A percentile compares a stretch with the other conserved stretches of the same genome.
Conservation (phyloP, 768 basidiomycete species). For the Suillus luteus region DNA sequence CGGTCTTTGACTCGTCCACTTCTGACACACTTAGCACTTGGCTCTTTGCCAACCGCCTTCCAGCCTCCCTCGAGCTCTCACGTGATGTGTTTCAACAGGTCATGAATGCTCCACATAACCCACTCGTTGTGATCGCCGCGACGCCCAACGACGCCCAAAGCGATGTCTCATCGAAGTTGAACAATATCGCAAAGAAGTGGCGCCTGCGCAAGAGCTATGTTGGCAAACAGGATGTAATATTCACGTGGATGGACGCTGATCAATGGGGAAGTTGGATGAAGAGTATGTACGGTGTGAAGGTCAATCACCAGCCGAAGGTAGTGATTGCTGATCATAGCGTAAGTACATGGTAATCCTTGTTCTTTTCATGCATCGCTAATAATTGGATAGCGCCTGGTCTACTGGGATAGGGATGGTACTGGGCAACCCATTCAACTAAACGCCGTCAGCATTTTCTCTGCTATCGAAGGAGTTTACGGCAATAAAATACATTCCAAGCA, state of each 20-base stretch:
- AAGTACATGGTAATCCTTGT: constrained; percentile 23
- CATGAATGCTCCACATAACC: constrained; percentile 77
- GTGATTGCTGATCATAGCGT: constrained; percentile 86
- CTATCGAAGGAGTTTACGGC: constrained; percentile 65
- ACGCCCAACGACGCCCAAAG: constrained; percentile 39
- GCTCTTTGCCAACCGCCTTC: constrained; percentile 71
- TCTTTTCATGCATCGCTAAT: not conserved
- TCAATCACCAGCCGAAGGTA: constrained; percentile 37
- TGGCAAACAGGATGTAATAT: constrained; percentile 63
- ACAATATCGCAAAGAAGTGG: constrained; percentile 63
- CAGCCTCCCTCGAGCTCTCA: constrained; percentile 71
- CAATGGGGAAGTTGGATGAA: constrained; percentile 90
- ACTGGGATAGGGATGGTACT: constrained; percentile 68
- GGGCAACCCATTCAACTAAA: constrained; percentile 60
- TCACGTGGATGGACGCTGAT: constrained; percentile 86
- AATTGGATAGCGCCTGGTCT: constrained; percentile 59
- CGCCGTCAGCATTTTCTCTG: constrained; percentile 58
- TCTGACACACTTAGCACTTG: constrained; percentile 43
- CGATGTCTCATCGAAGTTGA: constrained; percentile 48
- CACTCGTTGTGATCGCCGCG: constrained; percentile 78
- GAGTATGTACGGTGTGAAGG: constrained; percentile 80
- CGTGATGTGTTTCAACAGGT: constrained; percentile 80
- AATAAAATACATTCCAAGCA: constrained; percentile 54
- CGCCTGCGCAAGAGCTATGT: constrained; percentile 37
- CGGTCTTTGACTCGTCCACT: constrained; percentile 37